phyloP scores from a whole-genome alignment of 495 filamentous ascomycete species.

The Aspergillus heteromorphus region DNA sequence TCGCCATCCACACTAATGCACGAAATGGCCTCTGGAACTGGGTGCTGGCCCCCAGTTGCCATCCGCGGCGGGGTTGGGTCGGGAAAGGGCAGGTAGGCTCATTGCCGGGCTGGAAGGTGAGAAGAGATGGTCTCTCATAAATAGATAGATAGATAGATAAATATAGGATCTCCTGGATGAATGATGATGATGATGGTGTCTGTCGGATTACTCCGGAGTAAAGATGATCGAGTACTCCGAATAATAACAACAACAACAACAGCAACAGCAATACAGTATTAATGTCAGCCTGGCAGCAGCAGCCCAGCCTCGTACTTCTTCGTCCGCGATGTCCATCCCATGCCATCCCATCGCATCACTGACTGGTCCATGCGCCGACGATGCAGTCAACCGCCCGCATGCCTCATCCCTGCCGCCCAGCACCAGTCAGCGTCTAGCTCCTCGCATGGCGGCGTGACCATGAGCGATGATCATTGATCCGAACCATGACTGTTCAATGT shows the following conservation, averaged over 20 bases:
- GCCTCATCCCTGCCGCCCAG: background rate
- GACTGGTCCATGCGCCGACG: background rate
- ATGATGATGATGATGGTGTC: too few species aligned
- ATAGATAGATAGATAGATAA: too few species aligned
- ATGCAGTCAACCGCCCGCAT: constrained; percentile 1
- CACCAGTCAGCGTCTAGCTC: background rate
- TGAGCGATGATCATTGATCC: background rate
- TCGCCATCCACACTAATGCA: constrained; percentile 9
- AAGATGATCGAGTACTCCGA: too few species aligned
- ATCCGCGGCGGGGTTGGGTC: too few species aligned
- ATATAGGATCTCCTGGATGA: too few species aligned
- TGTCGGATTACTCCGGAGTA: too few species aligned
- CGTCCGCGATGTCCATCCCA: background rate
- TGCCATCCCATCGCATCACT: background rate
- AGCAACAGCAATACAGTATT: too few species aligned
- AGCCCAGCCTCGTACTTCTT: background rate
- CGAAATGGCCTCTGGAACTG: constrained; percentile 3
- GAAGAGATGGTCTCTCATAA: too few species aligned
- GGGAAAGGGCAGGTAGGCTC: too few species aligned
- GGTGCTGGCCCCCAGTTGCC: background rate
- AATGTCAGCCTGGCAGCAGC: too few species aligned
- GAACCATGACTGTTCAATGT: background rate
- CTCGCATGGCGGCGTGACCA: background rate
- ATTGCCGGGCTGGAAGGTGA: too few species aligned
- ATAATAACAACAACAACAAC: too few species aligned